A percentile compares a stretch with the other conserved stretches of the same genome.
These are phyloP conservation scores for Fusarium foetens DNA, from an alignment of 2,329 filamentous ascomycete genomes.

Conservation along the genomic window DNA sequence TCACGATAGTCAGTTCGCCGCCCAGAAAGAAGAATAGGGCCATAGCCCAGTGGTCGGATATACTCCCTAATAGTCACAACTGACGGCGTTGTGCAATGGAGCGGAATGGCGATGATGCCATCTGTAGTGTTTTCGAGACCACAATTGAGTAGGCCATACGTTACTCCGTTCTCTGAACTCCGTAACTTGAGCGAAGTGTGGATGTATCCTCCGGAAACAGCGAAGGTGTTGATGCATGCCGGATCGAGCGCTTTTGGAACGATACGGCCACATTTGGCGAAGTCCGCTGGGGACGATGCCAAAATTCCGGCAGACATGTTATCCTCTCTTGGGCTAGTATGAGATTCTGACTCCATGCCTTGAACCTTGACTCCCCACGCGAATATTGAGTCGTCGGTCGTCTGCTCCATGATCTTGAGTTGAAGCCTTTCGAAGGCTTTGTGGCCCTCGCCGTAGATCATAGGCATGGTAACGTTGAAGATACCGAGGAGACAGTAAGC, in stretches of 20 bases:
- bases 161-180: too few species aligned
- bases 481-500: conserved; percentile 5
- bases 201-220: background rate
- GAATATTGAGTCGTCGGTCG: conserved; percentile 1
- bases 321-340: accelerated
- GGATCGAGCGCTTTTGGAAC: background rate
- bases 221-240: background rate
- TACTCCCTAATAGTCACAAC: background rate
- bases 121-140: background rate
- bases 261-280: background rate
- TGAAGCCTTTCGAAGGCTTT: conserved; percentile 1
- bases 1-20: accelerated
- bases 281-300: background rate
- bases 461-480: background rate
- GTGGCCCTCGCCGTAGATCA: background rate
- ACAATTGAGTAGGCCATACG: background rate
- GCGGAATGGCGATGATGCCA: background rate
- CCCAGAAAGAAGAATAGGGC: background rate
- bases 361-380: background rate
- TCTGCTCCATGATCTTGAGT: conserved; percentile 5
- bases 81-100: background rate
- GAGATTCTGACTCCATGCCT: accelerated
- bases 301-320: background rate
- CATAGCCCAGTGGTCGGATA: background rate
- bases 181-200: background rate